Evolutionary conservation across 2,329 filamentous ascomycete genomes (phyloP).

Genomic region (Epichloe festucae): DNA sequence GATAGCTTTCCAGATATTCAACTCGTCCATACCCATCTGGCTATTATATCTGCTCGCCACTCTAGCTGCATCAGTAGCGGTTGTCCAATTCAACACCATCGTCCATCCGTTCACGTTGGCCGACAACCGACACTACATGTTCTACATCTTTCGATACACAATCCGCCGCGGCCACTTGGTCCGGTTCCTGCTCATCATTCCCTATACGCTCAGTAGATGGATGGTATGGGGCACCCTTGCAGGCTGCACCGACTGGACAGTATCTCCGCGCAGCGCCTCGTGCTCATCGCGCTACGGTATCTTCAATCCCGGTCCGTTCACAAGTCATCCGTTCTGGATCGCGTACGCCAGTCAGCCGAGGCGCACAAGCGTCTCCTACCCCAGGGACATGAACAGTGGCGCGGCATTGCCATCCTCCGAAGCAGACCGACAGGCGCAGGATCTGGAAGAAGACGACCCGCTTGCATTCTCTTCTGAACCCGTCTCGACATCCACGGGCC

Average conservation of each 20-base stretch:
- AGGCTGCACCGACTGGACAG: conserved; percentile 20
- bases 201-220: conserved; percentile 62
- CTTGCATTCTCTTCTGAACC: conserved; percentile 16
- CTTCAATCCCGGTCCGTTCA: conserved; percentile 9
- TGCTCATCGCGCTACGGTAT: not conserved
- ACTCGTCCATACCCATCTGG: conserved; percentile 21
- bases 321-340: conserved; percentile 18
- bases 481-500: conserved; percentile 34
- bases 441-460: conserved; percentile 14
- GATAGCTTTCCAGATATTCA: conserved; percentile 12
- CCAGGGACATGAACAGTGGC: conserved; percentile 2
- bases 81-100: conserved; percentile 76
- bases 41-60: conserved; percentile 22
- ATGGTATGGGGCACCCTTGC: conserved; percentile 52
- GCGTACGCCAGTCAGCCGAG: not conserved
- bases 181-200: conserved; percentile 52
- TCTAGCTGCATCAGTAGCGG: conserved; percentile 23
- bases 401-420: not conserved
- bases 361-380: conserved; percentile 7
- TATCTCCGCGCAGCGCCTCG: conserved; percentile 1
- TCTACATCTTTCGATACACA: conserved; percentile 83
- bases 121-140: conserved; percentile 94
- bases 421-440: conserved; percentile 3
- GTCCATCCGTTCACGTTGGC: conserved; percentile 92
- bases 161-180: conserved; percentile 52